These are phyloP conservation scores for Arthroderma sp. DNA, from an alignment of 2,329 filamentous ascomycete species.

Conservation along the genomic window DNA sequence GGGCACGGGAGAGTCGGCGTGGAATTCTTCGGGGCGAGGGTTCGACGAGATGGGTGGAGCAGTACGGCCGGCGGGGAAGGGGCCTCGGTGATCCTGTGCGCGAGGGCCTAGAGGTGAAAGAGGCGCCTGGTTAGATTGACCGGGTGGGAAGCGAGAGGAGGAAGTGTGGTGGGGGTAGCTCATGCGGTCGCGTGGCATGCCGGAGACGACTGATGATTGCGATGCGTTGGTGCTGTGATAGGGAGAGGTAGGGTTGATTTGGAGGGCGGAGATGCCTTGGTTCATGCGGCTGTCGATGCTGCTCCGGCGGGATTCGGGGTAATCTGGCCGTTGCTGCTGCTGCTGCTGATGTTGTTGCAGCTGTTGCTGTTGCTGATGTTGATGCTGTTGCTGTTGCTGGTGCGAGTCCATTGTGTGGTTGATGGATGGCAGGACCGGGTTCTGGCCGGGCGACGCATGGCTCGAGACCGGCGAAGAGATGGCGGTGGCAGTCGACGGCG, in stretches of 20 bases:
- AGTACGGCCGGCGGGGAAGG: constrained; percentile 35
- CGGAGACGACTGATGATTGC: constrained; percentile 26
- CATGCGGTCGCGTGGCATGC: constrained; percentile 20
- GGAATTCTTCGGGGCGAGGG: constrained; percentile 39
- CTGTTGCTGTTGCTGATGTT: constrained; percentile 13
- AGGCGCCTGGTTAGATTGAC: constrained; percentile 25
- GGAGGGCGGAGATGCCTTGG: constrained; percentile 37
- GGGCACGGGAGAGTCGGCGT: constrained; percentile 38
- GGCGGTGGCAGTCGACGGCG: constrained; percentile 10
- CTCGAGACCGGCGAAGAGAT: constrained; percentile 1
- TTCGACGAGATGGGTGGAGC: constrained; percentile 40
- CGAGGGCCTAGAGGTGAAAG: constrained; percentile 33
- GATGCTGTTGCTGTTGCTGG: constrained; percentile 19
- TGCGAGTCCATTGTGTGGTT: constrained; percentile 47
- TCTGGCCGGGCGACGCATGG: constrained; percentile 11
- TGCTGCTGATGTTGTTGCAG: constrained; percentile 8
- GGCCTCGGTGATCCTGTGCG: constrained; percentile 27
- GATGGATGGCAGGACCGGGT: constrained; percentile 43
- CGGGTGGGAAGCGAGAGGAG: constrained; percentile 24
- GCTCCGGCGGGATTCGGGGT: constrained; percentile 37
- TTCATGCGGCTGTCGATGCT: constrained; percentile 41
- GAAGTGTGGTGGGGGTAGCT: constrained; percentile 21
- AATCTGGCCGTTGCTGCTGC: constrained; percentile 28
- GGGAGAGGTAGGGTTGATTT: constrained; percentile 33
- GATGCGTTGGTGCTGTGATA: constrained; percentile 38